Conservation (phyloP, 2,329 filamentous ascomycete species). For the Hypoxylon sp. region DNA sequence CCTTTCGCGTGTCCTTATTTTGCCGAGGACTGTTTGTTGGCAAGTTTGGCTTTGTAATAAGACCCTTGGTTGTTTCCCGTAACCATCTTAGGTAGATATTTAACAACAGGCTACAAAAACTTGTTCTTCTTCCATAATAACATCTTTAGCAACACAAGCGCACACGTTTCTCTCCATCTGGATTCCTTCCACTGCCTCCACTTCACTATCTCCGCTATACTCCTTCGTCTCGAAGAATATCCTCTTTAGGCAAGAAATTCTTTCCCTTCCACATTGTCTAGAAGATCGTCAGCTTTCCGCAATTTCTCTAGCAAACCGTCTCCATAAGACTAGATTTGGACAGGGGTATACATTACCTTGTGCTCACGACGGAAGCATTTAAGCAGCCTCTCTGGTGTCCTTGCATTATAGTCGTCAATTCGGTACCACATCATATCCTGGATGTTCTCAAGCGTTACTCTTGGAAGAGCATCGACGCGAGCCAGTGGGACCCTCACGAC, state of each 20-base stretch:
- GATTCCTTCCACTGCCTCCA: neutral
- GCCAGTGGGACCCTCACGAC: conserved; percentile 15
- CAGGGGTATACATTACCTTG: conserved; percentile 4
- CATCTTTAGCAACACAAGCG: neutral
- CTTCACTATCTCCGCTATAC: too few species aligned
- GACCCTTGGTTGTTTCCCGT: neutral
- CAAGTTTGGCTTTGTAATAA: too few species aligned
- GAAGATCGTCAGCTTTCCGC: conserved; percentile 2
- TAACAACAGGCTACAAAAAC: neutral
- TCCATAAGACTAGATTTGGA: conserved; percentile 1
- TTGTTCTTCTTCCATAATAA: neutral
- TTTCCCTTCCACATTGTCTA: neutral
- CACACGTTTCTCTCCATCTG: neutral
- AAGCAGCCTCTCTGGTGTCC: neutral
- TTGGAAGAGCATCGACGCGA: neutral
- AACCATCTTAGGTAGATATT: neutral
- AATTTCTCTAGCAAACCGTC: conserved; percentile 5
- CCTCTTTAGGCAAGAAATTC: neutral
- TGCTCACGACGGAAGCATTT: neutral
- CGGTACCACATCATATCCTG: neutral
- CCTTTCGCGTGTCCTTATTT: too few species aligned
- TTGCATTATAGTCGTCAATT: neutral
- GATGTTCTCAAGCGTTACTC: neutral
- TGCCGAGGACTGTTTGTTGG: too few species aligned
- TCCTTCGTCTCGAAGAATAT: neutral